Evolutionary conservation across 257 asterid species (phyloP), one percentile per base, ranked within the genome.

Genomic region (Datura wrightii): DNA sequence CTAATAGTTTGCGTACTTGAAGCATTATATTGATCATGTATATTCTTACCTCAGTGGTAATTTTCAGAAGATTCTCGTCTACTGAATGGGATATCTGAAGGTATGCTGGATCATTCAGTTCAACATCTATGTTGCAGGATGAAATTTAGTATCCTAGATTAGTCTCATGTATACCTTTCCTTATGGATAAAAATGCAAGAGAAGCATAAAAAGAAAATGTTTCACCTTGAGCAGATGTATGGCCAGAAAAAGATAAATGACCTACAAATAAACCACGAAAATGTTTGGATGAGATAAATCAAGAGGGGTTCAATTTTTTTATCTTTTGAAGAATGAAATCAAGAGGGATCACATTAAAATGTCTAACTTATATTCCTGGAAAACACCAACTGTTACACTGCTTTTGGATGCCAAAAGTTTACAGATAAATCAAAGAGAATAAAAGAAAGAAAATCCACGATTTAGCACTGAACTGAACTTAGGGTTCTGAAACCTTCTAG

Each of bases 51-150:
- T 91, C 89, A n/a, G 62, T 79, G 56, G 74, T 90, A 76, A 69
- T 83, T 79, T 92, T 89, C 44, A 92, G 90, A 90, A 96, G 86
- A 80, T 92, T 90, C 86, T 89, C 92, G 82, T 92, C 87, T 54
- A 93, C 97, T 13, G 86, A 39, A 82, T 93, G 92, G 83, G 94
- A 85, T 69, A 96, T 96, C 83, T 90, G 88, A 82, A 86, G 84
- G 85, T 96, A 96, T 52, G 94, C 97, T n/a, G 97, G 91, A 79
- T 92, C 91, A 62, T 90, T 85, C 82, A 85, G 72, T 83, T 89
- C 91, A 80, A 79, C 82, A 85, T 93, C 97, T 91, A 91, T 24
- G 60, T 48, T 14, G 24, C 59, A 50, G 8, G 81, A 24, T 1
- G 44, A 76, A 50, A 50, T 13, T 76, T 31, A 76, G 44, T 42